These are phyloP conservation scores for Bipolaris gigantea DNA, from an alignment of 2,329 filamentous ascomycete genomes.

Conservation along the genomic window DNA sequence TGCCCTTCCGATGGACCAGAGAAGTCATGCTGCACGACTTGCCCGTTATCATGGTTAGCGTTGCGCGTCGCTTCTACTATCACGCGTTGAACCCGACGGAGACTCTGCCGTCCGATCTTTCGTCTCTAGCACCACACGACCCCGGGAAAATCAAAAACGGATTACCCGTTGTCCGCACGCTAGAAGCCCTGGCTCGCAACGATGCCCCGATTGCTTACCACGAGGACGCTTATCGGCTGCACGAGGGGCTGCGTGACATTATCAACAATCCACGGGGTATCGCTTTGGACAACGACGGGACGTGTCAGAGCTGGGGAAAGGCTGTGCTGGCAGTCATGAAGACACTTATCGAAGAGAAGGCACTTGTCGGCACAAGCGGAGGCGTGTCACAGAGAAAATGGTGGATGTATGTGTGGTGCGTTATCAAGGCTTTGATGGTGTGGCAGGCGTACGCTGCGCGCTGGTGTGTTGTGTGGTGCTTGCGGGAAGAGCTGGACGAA, in stretches of 20 bases:
- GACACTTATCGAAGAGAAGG: neutral
- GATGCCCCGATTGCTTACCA: neutral
- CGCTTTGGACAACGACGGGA: neutral
- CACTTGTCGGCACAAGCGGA: neutral
- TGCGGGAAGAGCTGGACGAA: neutral
- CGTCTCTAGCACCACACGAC: neutral
- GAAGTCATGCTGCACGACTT: neutral
- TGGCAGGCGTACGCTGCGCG: constrained; percentile 4
- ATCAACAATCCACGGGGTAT: neutral
- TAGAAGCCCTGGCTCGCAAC: neutral
- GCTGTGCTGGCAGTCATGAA: neutral
- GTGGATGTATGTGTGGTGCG: neutral
- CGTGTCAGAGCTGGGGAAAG: neutral
- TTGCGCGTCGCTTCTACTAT: neutral
- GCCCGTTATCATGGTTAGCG: neutral
- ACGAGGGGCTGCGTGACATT: neutral
- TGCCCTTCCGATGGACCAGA: constrained; percentile 1
- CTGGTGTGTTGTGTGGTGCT: neutral
- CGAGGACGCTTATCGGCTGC: neutral
- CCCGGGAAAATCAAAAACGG: neutral
- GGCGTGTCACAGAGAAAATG: neutral
- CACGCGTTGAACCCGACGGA: neutral
- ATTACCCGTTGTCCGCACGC: neutral
- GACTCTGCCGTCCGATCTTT: neutral
- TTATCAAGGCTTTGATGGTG: constrained; percentile 1